Percentiles rank a stretch among this genome's conserved stretches.
phyloP scores from a whole-genome alignment of 106 monocot species.

The Apostasia ramifera region DNA sequence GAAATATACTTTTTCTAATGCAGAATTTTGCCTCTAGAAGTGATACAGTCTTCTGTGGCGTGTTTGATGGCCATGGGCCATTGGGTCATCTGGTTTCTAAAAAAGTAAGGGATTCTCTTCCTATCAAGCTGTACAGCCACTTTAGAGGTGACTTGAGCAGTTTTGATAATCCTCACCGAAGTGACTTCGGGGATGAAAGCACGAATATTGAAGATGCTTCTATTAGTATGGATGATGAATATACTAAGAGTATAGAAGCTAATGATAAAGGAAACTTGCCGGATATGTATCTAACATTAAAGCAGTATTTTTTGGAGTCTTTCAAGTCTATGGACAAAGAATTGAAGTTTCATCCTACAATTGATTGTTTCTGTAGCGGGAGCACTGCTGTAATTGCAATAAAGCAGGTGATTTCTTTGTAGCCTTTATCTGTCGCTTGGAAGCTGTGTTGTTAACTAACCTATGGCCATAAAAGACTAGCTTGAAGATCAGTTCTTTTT shows the following conservation, averaged over 20 bases:
- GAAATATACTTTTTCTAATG: not conserved
- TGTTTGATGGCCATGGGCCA: slow-evolving; percentile 97
- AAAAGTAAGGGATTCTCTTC: slow-evolving; percentile 90
- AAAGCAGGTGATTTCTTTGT: slow-evolving; percentile 48
- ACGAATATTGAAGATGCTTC: slow-evolving; percentile 14
- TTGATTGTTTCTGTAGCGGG: slow-evolving; percentile 98
- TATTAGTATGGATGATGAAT: slow-evolving; percentile 27
- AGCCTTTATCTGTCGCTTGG: too few relatives aligned
- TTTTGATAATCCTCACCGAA: slow-evolving; percentile 7
- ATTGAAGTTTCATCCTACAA: slow-evolving; percentile 51
- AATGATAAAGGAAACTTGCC: slow-evolving; percentile 55
- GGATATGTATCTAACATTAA: slow-evolving; percentile 49
- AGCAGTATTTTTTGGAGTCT: slow-evolving; percentile 69
- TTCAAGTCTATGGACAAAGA: slow-evolving; percentile 95
- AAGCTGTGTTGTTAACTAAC: too few relatives aligned
- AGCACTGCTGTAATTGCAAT: slow-evolving; percentile 75
- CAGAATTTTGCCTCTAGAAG: slow-evolving; percentile 53
- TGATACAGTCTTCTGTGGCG: slow-evolving; percentile 80
- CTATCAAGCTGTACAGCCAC: slow-evolving; percentile 39
- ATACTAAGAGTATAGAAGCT: slow-evolving; percentile 18
- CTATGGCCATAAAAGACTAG: too few relatives aligned
- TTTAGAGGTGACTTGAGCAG: too few relatives aligned
- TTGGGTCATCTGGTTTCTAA: slow-evolving; percentile 83
- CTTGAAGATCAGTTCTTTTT: too few relatives aligned
- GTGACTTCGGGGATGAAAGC: slow-evolving; percentile 51